These are phyloP conservation scores for Saccharomyces kudriavzevii DNA, from an alignment of 805 yeast species.

Conservation along the genomic window DNA sequence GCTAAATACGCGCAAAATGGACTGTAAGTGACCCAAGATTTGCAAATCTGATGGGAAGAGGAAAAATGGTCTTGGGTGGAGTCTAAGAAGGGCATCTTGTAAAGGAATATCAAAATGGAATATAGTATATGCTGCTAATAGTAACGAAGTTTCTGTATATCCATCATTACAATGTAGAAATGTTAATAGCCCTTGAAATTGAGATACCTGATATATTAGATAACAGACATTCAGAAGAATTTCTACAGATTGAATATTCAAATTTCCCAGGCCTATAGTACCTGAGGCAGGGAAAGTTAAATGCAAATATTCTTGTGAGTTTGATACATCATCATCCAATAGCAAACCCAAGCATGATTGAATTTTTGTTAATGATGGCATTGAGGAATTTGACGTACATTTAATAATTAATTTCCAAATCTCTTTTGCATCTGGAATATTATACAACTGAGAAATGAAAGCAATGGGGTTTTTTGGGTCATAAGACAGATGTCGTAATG, in stretches of 20 bases:
- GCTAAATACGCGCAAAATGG: conserved; percentile 50
- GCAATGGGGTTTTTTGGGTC: conserved; percentile 10
- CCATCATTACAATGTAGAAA: conserved; percentile 83
- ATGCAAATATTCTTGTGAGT: conserved; percentile 5
- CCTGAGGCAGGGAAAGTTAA: conserved; percentile 83
- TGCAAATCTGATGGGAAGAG: conserved; percentile 69
- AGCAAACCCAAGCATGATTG: conserved; percentile 7
- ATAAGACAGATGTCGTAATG: conserved; percentile 28
- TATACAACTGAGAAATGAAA: conserved; percentile 32
- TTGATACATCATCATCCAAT: conserved; percentile 12
- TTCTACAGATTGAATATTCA: conserved; percentile 55
- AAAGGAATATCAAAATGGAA: conserved; percentile 54
- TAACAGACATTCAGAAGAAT: conserved; percentile 64
- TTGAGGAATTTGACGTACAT: conserved; percentile 52
- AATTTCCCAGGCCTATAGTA: conserved; percentile 67
- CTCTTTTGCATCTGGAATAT: conserved; percentile 41
- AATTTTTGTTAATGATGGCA: conserved; percentile 38
- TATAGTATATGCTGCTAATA: conserved; percentile 62
- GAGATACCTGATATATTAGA: conserved; percentile 29
- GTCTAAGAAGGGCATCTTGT: conserved; percentile 55
- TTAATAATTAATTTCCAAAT: conserved; percentile 46
- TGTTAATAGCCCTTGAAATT: conserved; percentile 31
- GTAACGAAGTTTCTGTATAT: conserved; percentile 80
- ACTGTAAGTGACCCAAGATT: conserved; percentile 57
- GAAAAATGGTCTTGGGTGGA: conserved; percentile 82